phyloP scores from a whole-genome alignment of 345 rosid species.

The Hibiscus syriacus region DNA sequence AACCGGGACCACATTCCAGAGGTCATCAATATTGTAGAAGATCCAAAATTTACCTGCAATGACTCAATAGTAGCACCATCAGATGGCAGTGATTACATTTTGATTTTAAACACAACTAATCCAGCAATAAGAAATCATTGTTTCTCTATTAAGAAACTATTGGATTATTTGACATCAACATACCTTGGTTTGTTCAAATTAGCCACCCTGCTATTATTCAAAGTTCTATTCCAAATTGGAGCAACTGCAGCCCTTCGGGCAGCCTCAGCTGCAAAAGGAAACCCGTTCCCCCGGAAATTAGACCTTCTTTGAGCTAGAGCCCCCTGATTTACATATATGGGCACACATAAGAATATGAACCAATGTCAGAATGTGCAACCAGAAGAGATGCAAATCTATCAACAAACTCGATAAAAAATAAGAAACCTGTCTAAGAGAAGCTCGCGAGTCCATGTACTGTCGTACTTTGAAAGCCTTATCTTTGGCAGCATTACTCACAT shows the following conservation, averaged over 20 bases:
- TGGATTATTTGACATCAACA: background rate
- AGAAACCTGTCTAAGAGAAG: slow-evolving; percentile 80
- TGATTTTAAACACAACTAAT: background rate
- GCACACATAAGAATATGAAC: background rate
- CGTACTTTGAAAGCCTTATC: slow-evolving; percentile 42
- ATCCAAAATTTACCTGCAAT: slow-evolving; percentile 44
- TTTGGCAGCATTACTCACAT: slow-evolving; percentile 29
- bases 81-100: background rate
- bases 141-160: background rate
- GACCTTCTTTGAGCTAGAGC: slow-evolving; percentile 74
- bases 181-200: slow-evolving; percentile 60
- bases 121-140: too few species aligned
- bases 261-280: slow-evolving; percentile 46
- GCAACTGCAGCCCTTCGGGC: slow-evolving; percentile 50
- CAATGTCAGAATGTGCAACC: background rate
- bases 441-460: slow-evolving; percentile 53
- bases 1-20: slow-evolving; percentile 25
- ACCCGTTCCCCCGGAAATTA: slow-evolving; percentile 51
- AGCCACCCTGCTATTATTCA: slow-evolving; percentile 30
- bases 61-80: slow-evolving; percentile 5
- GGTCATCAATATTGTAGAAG: slow-evolving; percentile 21
- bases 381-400: background rate
- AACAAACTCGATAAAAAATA: background rate
- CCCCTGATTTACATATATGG: slow-evolving; percentile 40
- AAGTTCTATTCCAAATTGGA: slow-evolving; percentile 45